Base-by-base conservation (phyloP, 2,329 filamentous ascomycete species). In the Calonectria honghensis region DNA sequence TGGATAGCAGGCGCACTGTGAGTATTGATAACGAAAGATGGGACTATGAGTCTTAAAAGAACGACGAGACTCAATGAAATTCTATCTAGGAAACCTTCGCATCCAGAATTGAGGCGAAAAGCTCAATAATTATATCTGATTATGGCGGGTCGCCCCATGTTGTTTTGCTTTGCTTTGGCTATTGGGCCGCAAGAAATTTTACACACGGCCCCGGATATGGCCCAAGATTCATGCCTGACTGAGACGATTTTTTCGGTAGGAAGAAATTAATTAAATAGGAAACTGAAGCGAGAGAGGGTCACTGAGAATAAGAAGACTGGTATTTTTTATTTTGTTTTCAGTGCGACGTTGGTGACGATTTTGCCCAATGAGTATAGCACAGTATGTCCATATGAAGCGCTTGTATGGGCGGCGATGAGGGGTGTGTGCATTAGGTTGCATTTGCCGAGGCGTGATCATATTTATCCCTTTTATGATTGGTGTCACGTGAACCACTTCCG, bases 401-500 rank as follows among this genome's bases (percentile, higher is more conserved):
- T 32, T 27, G 57, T 18, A 52, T 16, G 32, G 24, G 24, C 14
- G 37, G 27, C 24, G 50, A 64, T 31, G 39, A 65, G 71, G 67
- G 57, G 73, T 54, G 72, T 59, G 71, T 70, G 61, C 54, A 57
- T 61, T 54, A 50, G 48, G 45, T 45, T 37, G 54, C 59, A 51
- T 63, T 61, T 61, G n/a, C 27, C 24, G n/a, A 50, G 71, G 73
- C 64, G 67, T 74, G 70, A 16, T 51, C 64, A 27, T 73, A 77
- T 73, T 41, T 68, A 51, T 61, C 24, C 29, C 54, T 37, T 61
- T 24, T 29, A 14, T 63, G 57, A 63, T 63, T 63, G 57, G 57
- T 63, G 45, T 80, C 80, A 81, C 80, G 80, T 81, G 80, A 79
- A 45, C 41, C 64, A 72, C 72, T 74, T 75, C 75, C 77, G 76